Percentiles rank a stretch among this genome's conserved stretches.
phyloP scores from a whole-genome alignment of 2,329 filamentous ascomycete species.

The Ceratocystis papillata region DNA sequence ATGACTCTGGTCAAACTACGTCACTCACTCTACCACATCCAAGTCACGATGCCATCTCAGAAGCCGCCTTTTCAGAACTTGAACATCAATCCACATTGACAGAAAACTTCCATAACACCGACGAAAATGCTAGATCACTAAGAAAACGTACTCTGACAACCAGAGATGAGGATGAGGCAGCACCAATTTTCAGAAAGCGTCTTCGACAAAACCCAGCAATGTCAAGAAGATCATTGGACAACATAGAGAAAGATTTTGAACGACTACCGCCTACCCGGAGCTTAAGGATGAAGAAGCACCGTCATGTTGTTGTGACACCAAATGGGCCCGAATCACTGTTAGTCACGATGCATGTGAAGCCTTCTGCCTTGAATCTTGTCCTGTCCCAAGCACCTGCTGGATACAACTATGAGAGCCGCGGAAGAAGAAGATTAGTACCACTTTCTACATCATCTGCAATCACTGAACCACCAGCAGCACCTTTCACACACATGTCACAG shows the following conservation, averaged over 20 bases:
- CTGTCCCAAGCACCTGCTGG: conserved; percentile 29
- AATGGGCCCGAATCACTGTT: conserved; percentile 38
- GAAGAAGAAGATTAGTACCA: conserved; percentile 12
- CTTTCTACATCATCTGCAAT: conserved; percentile 14
- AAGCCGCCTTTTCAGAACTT: neutral
- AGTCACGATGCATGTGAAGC: conserved; percentile 48
- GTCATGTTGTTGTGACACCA: conserved; percentile 14
- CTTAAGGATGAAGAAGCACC: conserved; percentile 19
- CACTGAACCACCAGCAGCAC: conserved; percentile 38
- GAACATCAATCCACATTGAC: neutral
- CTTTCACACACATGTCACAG: conserved; percentile 53
- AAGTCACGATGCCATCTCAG: neutral
- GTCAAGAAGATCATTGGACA: conserved; percentile 27
- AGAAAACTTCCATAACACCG: neutral
- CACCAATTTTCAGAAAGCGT: conserved; percentile 18
- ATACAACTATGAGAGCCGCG: conserved; percentile 15
- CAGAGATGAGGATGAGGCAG: conserved; percentile 22
- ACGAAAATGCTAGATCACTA: conserved; percentile 16
- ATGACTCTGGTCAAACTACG: neutral
- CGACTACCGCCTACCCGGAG: conserved; percentile 13
- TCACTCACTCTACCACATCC: neutral
- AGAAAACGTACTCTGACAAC: conserved; percentile 23
- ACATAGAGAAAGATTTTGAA: conserved; percentile 31
- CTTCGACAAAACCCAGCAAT: conserved; percentile 21
- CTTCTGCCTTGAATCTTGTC: conserved; percentile 50